A percentile compares a stretch with the other conserved stretches of the same genome.
Conservation (phyloP, 2,329 filamentous ascomycete genomes). For the Calonectria leucothoes region DNA sequence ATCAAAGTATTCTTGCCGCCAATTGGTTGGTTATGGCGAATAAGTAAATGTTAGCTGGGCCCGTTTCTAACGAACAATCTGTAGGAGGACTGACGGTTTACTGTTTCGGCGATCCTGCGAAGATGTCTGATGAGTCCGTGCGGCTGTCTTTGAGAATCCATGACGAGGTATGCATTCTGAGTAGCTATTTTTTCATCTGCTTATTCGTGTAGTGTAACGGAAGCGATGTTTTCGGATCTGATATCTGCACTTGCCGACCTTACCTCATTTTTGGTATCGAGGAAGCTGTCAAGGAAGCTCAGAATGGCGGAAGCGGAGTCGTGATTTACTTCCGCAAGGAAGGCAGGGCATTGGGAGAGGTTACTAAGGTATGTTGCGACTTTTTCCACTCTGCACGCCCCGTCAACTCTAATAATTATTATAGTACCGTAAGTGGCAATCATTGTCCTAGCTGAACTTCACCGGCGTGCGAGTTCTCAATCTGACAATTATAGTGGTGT, state of each 20-base stretch:
- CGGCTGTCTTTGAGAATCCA: conserved; percentile 86
- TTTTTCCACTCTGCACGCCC: background rate
- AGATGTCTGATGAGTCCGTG: conserved; percentile 88
- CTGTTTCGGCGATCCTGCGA: conserved; percentile 94
- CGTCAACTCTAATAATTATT: conserved; percentile 27
- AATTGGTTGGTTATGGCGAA: conserved; percentile 69
- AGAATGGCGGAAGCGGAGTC: conserved; percentile 91
- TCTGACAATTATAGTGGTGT: conserved; percentile 61
- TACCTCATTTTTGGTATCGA: conserved; percentile 98
- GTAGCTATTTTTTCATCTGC: background rate
- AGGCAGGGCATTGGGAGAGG: conserved; percentile 92
- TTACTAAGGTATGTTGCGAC: conserved; percentile 81
- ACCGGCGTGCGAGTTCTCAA: conserved; percentile 7
- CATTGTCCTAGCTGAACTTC: background rate
- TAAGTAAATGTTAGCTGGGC: too few relatives aligned
- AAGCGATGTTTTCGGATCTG: conserved; percentile 96
- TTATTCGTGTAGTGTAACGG: conserved; percentile 78
- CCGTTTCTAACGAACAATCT: conserved; percentile 16
- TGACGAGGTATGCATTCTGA: conserved; percentile 62
- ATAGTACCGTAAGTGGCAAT: conserved; percentile 36
- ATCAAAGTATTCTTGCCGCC: conserved; percentile 97
- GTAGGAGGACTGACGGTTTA: conserved; percentile 90
- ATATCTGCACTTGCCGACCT: conserved; percentile 96
- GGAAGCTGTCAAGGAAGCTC: conserved; percentile 96
- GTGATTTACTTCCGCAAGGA: conserved; percentile 99